A percentile compares a stretch with the other conserved stretches of the same genome.
Conservation (phyloP, 768 basidiomycete genomes). For the Suillus cothurnatus region DNA sequence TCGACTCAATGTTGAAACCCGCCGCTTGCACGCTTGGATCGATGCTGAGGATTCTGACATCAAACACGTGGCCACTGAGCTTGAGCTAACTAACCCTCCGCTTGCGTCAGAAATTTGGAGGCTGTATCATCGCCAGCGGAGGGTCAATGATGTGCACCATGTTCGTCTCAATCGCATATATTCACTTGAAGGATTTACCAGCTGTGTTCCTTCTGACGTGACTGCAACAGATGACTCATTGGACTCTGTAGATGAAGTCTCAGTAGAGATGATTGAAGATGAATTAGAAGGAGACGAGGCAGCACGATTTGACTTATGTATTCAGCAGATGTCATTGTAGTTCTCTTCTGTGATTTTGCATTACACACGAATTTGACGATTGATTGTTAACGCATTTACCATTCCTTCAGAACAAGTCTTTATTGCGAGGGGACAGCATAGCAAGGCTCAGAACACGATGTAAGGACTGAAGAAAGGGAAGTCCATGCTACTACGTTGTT, state of each 20-base stretch:
- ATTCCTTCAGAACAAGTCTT: no score
- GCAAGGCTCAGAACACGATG: no score
- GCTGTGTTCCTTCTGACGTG: not conserved
- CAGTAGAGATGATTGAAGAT: not conserved
- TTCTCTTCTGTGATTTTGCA: no score
- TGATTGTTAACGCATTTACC: no score
- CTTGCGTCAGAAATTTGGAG: constrained; percentile 8
- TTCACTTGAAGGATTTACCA: not conserved
- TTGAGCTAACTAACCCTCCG: not conserved
- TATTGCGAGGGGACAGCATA: no score
- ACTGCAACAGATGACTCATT: not conserved
- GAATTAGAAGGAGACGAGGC: not conserved
- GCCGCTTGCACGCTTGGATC: constrained; percentile 18
- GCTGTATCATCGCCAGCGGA: not conserved
- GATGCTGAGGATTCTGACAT: constrained; percentile 21
- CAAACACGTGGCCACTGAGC: not conserved
- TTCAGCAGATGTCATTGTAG: not conserved
- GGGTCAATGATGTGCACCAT: not conserved
- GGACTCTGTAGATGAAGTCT: not conserved
- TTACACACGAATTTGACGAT: no score
- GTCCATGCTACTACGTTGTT: no score
- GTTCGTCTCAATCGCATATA: not conserved
- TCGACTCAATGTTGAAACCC: constrained; percentile 27
- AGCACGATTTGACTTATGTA: not conserved
- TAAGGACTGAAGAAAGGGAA: no score